phyloP scores from a whole-genome alignment of 441 rosid genomes.

The Arabidopsis lyrata region DNA sequence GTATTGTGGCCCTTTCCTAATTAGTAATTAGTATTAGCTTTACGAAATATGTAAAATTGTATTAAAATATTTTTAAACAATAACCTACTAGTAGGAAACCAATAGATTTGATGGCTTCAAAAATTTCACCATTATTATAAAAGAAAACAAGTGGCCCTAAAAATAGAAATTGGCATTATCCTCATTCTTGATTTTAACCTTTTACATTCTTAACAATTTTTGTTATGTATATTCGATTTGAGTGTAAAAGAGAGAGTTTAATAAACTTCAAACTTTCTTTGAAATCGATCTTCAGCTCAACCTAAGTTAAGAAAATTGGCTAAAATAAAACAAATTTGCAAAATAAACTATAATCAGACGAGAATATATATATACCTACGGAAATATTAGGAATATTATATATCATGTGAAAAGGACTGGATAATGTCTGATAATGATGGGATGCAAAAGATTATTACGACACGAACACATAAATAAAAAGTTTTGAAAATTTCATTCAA shows the following conservation, averaged over 20 bases:
- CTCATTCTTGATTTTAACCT: background rate
- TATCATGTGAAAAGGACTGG: constrained; percentile 9
- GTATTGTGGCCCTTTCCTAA: no score
- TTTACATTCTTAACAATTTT: background rate
- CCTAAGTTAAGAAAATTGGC: background rate
- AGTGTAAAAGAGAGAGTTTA: no score
- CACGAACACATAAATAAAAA: constrained; percentile 16
- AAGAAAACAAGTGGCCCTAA: background rate
- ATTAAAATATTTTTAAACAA: background rate
- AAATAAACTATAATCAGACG: background rate
- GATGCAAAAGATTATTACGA: background rate
- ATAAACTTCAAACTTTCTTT: background rate
- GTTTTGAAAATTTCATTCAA: background rate
- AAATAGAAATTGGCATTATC: no score
- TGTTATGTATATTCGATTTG: background rate
- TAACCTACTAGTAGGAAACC: background rate
- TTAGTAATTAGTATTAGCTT: no score
- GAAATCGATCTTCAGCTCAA: constrained; percentile 12
- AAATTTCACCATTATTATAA: no score
- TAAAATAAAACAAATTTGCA: background rate
- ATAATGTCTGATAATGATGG: constrained; percentile 22
- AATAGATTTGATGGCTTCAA: background rate
- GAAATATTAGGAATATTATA: constrained; percentile 31
- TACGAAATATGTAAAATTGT: background rate
- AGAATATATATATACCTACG: constrained; percentile 24